Percentiles rank a stretch among this genome's conserved stretches.
Conservation (phyloP, 139 green algal genomes). For the Marvania coccoides region DNA sequence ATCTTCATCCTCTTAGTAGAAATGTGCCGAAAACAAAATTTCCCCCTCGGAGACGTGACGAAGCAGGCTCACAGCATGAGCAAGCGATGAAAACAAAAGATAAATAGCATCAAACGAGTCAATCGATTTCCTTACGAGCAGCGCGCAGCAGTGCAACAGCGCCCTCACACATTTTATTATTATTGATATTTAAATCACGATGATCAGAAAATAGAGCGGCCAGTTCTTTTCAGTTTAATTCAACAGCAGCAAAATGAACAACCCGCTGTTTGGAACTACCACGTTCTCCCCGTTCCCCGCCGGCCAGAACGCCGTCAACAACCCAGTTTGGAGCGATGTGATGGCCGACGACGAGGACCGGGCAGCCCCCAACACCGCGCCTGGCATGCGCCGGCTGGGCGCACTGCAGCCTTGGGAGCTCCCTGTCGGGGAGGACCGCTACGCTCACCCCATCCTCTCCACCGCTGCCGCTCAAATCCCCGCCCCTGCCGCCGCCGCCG, state of each 20-base stretch:
- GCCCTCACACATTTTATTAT: background rate
- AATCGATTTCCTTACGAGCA: background rate
- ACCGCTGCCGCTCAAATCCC: background rate
- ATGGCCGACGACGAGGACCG: background rate
- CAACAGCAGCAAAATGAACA: background rate
- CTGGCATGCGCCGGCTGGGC: conserved; percentile 11
- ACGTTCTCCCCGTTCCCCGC: conserved; percentile 1
- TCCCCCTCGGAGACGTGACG: too few relatives aligned
- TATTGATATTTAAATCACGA: background rate
- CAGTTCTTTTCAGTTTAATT: background rate
- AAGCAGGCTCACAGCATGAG: too few relatives aligned
- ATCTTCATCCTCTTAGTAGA: too few relatives aligned
- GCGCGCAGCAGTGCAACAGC: background rate
- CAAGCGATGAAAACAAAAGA: too few relatives aligned
- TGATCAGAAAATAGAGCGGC: background rate
- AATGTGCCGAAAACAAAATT: too few relatives aligned
- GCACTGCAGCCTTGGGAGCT: background rate
- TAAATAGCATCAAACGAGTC: too few relatives aligned
- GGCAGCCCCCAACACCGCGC: background rate
- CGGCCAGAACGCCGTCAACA: background rate
- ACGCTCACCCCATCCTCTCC: background rate
- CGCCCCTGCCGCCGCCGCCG: background rate
- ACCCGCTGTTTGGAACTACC: conserved; percentile 4
- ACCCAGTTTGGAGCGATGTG: background rate
- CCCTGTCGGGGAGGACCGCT: background rate